Percentiles rank a stretch among this genome's conserved stretches.
These are phyloP conservation scores for Sanghuangporus sanghuang DNA, from an alignment of 1,284 basidiomycete species.

Conservation along the genomic window DNA sequence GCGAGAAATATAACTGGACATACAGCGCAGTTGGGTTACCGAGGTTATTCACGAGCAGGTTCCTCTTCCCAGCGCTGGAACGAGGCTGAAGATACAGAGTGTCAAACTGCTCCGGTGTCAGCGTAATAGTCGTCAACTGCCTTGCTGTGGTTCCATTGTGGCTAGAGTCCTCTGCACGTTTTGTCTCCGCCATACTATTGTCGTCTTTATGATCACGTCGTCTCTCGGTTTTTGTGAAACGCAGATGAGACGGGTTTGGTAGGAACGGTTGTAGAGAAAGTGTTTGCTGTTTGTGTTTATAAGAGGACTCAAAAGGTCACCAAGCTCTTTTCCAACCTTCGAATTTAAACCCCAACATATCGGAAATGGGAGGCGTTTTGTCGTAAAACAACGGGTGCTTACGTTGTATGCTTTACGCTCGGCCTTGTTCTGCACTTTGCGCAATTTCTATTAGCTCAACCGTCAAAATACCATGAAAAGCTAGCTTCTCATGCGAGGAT, in stretches of 20 bases:
- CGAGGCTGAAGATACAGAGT: conserved; percentile 18
- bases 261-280: background rate
- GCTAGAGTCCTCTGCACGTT: background rate
- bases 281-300: no score
- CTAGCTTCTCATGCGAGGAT: background rate
- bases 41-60: background rate
- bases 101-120: conserved; percentile 19
- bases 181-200: background rate
- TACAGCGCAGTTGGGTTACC: conserved; percentile 19
- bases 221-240: background rate
- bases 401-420: no score
- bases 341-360: no score
- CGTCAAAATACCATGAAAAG: background rate
- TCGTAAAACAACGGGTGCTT: no score
- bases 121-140: conserved; percentile 17
- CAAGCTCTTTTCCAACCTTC: no score
- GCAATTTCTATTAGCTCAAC: background rate
- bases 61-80: background rate
- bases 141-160: background rate
- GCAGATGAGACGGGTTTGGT: background rate
- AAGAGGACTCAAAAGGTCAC: no score
- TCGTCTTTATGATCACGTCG: background rate
- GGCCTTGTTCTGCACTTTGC: no score
- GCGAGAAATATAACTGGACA: background rate
- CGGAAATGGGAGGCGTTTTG: no score